Conservation (phyloP, 1,284 basidiomycete genomes). For the Malassezia dermatis region DNA sequence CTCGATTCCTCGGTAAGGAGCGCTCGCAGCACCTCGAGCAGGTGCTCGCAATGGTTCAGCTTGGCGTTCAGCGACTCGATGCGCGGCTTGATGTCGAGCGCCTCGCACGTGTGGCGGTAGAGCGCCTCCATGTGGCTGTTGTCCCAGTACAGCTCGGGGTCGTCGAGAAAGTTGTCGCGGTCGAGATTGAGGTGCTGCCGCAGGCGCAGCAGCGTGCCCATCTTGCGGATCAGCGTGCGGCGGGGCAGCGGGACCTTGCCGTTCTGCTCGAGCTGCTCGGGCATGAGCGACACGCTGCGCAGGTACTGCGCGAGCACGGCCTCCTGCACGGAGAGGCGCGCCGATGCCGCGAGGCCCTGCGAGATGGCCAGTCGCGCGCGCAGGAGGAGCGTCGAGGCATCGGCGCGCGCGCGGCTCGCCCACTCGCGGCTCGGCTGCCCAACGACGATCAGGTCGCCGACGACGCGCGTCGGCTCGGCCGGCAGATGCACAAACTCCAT, state of each 20-base stretch:
- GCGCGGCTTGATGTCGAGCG: slow-evolving; percentile 35
- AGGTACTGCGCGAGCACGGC: slow-evolving; percentile 29
- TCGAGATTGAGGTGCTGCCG: slow-evolving; percentile 39
- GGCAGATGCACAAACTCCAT: slow-evolving; percentile 40
- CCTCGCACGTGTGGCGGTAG: slow-evolving; percentile 37
- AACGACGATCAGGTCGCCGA: slow-evolving; percentile 42
- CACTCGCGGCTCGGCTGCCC: slow-evolving; percentile 27
- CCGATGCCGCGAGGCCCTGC: slow-evolving; percentile 42
- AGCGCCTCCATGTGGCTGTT: slow-evolving; percentile 38
- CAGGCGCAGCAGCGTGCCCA: slow-evolving; percentile 37
- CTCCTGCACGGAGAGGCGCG: slow-evolving; percentile 41
- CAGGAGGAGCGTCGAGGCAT: slow-evolving; percentile 19
- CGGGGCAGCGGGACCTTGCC: slow-evolving; percentile 40
- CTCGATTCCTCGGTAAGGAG: slow-evolving; percentile 39
- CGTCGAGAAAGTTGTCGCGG: slow-evolving; percentile 43
- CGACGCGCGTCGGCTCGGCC: slow-evolving; percentile 33
- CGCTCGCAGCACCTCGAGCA: slow-evolving; percentile 39
- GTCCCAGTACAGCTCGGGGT: slow-evolving; percentile 46
- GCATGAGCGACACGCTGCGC: slow-evolving; percentile 26
- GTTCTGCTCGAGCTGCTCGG: slow-evolving; percentile 24
- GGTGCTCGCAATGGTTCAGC: slow-evolving; percentile 42
- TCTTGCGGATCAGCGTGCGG: slow-evolving; percentile 38
- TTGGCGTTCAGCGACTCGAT: slow-evolving; percentile 44
- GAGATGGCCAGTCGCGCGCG: slow-evolving; percentile 40
- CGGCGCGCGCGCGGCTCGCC: slow-evolving; percentile 7